Conservation (phyloP, 2,329 filamentous ascomycete species). For the Fusarium camptoceras region DNA sequence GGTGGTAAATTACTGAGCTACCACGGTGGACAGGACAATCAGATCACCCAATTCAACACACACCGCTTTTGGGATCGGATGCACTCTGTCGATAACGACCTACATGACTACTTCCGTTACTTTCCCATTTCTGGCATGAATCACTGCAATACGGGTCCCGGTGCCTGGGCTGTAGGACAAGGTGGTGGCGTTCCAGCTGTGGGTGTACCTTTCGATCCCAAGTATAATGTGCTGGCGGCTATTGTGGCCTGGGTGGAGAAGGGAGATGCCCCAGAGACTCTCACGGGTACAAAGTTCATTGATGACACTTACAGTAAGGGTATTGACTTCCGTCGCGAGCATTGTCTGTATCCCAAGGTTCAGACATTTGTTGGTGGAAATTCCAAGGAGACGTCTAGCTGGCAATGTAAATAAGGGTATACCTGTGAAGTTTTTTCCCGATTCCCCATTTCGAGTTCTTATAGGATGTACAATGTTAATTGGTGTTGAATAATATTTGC, state of each 20-base stretch:
- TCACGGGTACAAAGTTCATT: constrained; percentile 51
- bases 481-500: not conserved
- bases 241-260: constrained; percentile 63
- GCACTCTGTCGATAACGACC: constrained; percentile 38
- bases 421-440: not conserved
- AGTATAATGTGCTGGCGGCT: constrained; percentile 59
- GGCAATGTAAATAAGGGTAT: constrained; percentile 11
- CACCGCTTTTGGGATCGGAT: constrained; percentile 43
- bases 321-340: constrained; percentile 19
- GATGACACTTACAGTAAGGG: not conserved
- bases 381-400: not conserved
- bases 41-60: constrained; percentile 37
- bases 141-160: constrained; percentile 61
- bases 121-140: constrained; percentile 65
- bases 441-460: not conserved
- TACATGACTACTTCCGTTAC: constrained; percentile 63
- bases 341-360: constrained; percentile 18
- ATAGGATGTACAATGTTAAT: not conserved
- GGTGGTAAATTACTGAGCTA: constrained; percentile 27
- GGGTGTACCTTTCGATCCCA: constrained; percentile 45
- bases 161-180: constrained; percentile 53
- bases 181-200: constrained; percentile 34
- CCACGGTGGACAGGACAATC: constrained; percentile 28
- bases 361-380: constrained; percentile 25
- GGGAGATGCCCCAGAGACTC: constrained; percentile 54